Base-by-base conservation (phyloP, 352 stramenopile genomes). In the Globisporangium cederbergense region DNA sequence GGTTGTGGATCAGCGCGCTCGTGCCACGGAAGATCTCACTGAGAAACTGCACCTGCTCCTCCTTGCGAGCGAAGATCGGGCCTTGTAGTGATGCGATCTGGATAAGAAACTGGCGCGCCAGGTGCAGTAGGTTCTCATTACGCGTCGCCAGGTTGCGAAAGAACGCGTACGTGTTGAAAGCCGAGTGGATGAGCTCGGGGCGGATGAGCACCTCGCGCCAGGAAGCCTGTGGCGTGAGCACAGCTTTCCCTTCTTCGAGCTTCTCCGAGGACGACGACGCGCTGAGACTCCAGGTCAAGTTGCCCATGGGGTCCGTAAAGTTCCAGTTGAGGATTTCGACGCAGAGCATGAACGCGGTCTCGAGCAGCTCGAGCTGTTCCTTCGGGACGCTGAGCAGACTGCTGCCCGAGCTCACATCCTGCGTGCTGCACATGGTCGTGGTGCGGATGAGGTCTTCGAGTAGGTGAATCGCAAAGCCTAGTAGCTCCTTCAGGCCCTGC, bases 161-260 rank as follows among this genome's bases (percentile, higher is more conserved):
- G 57, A 90, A 90, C 20, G 78, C 81, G 70, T 94, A 94, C 34
- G 85, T 92, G 64, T 94, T 91, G 70, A 91, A 94, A 9, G 83
- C 83, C n/a, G 81, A 85, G 69, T 94, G 83, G 67, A 94, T 92
- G 53, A 94, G 73, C 67, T 85, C 78, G 2, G 77, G 78, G 4
- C 83, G 81, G 32, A 91, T 77, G 1, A 95, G 66, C 30, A 90
- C 74, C 13, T 79, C 74, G 54, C 85, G 84, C 82, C 85, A 94
- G 0, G 81, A 87, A 22, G 82, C 73, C 59, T 88, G 73, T 6
- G 87, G 81, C 11, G 68, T 79, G 58, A 92, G 72, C 20, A 79
- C 77, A 11, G 76, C 67, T 36, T 71, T 66, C 25, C 67, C 77
- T 38, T 77, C 69, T 20, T 86, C 70, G 6, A 70, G 62, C 47